These are phyloP conservation scores for Termitomyces sp. DNA, from an alignment of 768 basidiomycete genomes.

Conservation along the genomic window DNA sequence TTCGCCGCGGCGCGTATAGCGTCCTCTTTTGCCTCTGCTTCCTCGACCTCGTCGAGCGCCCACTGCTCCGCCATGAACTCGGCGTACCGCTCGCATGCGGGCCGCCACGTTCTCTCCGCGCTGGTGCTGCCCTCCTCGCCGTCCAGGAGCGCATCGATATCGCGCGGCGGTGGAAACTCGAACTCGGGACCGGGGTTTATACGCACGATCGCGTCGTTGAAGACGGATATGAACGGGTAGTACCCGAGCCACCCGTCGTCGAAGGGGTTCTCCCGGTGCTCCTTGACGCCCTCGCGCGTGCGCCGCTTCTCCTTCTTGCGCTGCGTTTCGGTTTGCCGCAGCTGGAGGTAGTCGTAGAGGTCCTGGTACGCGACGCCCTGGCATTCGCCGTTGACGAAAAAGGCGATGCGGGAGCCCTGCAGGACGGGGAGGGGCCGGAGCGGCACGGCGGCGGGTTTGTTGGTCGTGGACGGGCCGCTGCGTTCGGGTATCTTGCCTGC, in stretches of 20 bases:
- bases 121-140: constrained; percentile 20
- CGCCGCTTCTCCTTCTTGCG: constrained; percentile 64
- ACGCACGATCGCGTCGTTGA: constrained; percentile 79
- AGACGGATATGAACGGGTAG: constrained; percentile 91
- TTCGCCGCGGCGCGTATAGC: constrained; percentile 30
- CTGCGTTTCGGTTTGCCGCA: constrained; percentile 56
- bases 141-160: constrained; percentile 65
- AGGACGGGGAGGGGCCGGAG: constrained; percentile 70
- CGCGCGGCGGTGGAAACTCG: constrained; percentile 69
- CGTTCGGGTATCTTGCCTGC: constrained; percentile 68
- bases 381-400: constrained; percentile 88
- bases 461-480: constrained; percentile 31
- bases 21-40: constrained; percentile 55
- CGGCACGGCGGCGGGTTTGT: constrained; percentile 32
- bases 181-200: constrained; percentile 92
- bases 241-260: constrained; percentile 96
- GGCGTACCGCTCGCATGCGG: constrained; percentile 77
- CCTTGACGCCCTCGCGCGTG: constrained; percentile 61
- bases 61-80: constrained; percentile 86
- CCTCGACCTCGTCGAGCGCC: constrained; percentile 71
- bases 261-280: constrained; percentile 78
- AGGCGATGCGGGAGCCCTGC: constrained; percentile 68
- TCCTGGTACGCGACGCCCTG: constrained; percentile 84
- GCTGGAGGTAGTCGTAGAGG: constrained; percentile 84
- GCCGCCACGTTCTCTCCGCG: constrained; percentile 58